Percentiles rank a stretch among this genome's conserved stretches.
These are phyloP conservation scores for Exobasidium cylindrosporum DNA, from an alignment of 1,284 basidiomycete genomes.

Conservation along the genomic window DNA sequence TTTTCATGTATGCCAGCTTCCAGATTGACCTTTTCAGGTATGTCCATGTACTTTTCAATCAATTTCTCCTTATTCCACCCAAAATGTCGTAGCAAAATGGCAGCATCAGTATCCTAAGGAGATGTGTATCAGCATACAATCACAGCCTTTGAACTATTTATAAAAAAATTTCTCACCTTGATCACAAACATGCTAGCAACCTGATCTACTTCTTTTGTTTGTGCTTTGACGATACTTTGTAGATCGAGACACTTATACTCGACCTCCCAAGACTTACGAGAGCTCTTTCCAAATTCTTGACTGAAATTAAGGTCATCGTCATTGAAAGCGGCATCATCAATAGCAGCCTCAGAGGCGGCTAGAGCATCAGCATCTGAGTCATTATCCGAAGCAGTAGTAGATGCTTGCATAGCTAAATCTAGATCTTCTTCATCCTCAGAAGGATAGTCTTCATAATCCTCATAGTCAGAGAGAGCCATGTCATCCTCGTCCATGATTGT, in stretches of 20 bases:
- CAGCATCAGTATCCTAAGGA: slow-evolving; percentile 59
- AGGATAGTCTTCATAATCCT: slow-evolving; percentile 11
- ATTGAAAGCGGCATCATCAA: slow-evolving; percentile 29
- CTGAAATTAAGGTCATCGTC: slow-evolving; percentile 24
- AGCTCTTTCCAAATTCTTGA: slow-evolving; percentile 26
- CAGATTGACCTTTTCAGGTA: slow-evolving; percentile 40
- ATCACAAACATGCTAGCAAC: slow-evolving; percentile 50
- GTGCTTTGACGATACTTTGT: slow-evolving; percentile 34
- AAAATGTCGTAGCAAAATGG: slow-evolving; percentile 77
- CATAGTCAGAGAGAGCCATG: slow-evolving; percentile 9
- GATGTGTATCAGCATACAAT: neutral
- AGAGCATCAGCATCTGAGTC: slow-evolving; percentile 7
- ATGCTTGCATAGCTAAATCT: neutral
- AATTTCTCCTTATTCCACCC: slow-evolving; percentile 94
- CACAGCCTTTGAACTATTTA: slow-evolving; percentile 30
- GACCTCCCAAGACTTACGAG: slow-evolving; percentile 43
- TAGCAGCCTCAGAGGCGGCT: slow-evolving; percentile 8
- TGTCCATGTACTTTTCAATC: slow-evolving; percentile 56
- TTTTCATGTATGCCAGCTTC: slow-evolving; percentile 49
- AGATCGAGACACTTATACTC: slow-evolving; percentile 43
- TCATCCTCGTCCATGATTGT: slow-evolving; percentile 52
- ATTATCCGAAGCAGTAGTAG: slow-evolving; percentile 2
- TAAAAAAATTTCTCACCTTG: slow-evolving; percentile 48
- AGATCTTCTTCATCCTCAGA: slow-evolving; percentile 13
- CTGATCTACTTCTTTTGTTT: slow-evolving; percentile 49